Percentiles rank a stretch among this genome's conserved stretches.
phyloP scores from a whole-genome alignment of 768 basidiomycete species.

The Boletus rex-veris region DNA sequence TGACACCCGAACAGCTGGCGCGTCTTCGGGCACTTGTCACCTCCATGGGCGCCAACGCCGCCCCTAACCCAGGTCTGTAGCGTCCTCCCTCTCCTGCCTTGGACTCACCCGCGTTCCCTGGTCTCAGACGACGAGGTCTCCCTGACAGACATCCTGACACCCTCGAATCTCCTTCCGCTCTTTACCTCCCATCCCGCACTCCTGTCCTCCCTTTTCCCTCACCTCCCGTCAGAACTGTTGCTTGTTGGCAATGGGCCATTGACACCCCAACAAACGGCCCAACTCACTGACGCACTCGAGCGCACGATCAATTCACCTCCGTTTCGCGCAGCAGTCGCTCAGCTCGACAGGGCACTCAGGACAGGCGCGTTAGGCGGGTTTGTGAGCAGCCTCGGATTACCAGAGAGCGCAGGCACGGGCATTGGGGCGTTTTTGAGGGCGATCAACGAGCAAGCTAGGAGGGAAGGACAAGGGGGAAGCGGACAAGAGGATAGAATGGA shows the following conservation, averaged over 20 bases:
- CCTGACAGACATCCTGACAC: slow-evolving; percentile 72
- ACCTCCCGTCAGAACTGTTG: slow-evolving; percentile 69
- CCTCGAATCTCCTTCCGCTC: slow-evolving; percentile 66
- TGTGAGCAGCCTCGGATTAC: slow-evolving; percentile 75
- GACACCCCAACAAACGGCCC: slow-evolving; percentile 22
- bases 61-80: slow-evolving; percentile 15
- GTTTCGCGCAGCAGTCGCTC: slow-evolving; percentile 74
- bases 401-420: slow-evolving; percentile 79
- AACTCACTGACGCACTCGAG: slow-evolving; percentile 53
- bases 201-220: slow-evolving; percentile 68
- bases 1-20: slow-evolving; percentile 64
- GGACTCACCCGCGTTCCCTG: slow-evolving; percentile 5
- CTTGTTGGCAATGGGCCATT: slow-evolving; percentile 57
- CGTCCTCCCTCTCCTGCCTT: background rate
- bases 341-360: slow-evolving; percentile 79
- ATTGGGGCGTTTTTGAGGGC: slow-evolving; percentile 78
- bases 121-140: slow-evolving; percentile 47
- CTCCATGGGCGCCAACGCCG: slow-evolving; percentile 38
- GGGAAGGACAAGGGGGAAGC: slow-evolving; percentile 33
- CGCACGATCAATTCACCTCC: slow-evolving; percentile 80
- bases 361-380: slow-evolving; percentile 76
- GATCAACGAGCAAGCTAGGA: slow-evolving; percentile 69
- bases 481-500: slow-evolving; percentile 62
- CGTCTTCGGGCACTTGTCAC: slow-evolving; percentile 54
- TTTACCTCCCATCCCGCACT: slow-evolving; percentile 69